Percentiles rank a stretch among this genome's conserved stretches.
Evolutionary conservation across 805 yeast species (phyloP).

Genomic region (Yamadazyma ubonensis): DNA sequence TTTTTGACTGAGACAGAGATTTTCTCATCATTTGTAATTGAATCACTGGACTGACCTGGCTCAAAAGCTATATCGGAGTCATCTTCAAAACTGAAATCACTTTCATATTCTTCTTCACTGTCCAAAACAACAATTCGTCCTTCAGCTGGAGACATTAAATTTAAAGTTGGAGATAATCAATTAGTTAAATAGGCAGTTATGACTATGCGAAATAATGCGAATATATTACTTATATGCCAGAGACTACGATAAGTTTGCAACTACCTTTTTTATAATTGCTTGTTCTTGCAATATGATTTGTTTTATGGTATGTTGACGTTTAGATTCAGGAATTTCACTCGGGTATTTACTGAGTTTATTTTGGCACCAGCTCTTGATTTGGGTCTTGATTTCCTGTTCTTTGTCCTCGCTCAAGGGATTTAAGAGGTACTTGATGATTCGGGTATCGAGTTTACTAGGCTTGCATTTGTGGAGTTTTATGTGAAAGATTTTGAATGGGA

Average conservation of each 20-base stretch:
- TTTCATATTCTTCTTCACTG: neutral
- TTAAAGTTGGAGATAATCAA: no score
- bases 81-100: slow-evolving; percentile 18
- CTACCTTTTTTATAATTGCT: slow-evolving; percentile 20
- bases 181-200: no score
- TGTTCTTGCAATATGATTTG: no score
- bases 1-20: neutral
- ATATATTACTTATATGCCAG: neutral
- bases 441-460: slow-evolving; percentile 6
- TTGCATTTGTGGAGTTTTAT: slow-evolving; percentile 10
- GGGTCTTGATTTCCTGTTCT: slow-evolving; percentile 3
- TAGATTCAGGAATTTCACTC: neutral
- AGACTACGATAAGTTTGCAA: neutral
- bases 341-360: slow-evolving; percentile 4
- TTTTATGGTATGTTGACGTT: no score
- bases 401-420: neutral
- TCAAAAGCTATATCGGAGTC: slow-evolving; percentile 11
- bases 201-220: slow-evolving; percentile 7
- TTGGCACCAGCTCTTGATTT: slow-evolving; percentile 4
- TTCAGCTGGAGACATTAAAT: neutral
- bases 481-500: slow-evolving; percentile 22
- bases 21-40: neutral
- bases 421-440: slow-evolving; percentile 11
- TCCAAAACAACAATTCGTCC: neutral
- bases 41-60: neutral